Conservation (phyloP, 192 early-diverging fungal genomes). For the Hyaloraphidium curvatum region DNA sequence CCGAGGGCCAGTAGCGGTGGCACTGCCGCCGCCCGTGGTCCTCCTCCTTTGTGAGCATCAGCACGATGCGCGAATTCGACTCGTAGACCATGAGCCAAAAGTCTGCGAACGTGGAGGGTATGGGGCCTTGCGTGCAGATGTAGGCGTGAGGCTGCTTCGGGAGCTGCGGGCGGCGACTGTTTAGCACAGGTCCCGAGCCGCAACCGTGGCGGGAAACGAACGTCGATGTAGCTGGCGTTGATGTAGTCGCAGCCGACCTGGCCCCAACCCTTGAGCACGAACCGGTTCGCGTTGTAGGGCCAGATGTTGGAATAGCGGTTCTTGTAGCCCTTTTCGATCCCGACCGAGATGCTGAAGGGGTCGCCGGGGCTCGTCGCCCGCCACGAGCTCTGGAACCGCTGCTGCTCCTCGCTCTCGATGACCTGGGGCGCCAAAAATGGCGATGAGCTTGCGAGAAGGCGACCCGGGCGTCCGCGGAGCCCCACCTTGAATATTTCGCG, state of each 20-base stretch:
- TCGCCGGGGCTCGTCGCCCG: no score
- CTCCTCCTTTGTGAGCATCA: slow-evolving; percentile 20
- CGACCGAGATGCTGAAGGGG: neutral
- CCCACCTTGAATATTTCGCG: no score
- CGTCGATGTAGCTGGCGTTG: slow-evolving; percentile 14
- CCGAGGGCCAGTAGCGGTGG: slow-evolving; percentile 85
- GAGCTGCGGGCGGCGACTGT: neutral
- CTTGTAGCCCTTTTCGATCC: neutral
- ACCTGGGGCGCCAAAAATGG: no score
- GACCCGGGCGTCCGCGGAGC: no score
- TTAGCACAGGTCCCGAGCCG: neutral
- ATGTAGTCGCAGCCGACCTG: slow-evolving; percentile 14
- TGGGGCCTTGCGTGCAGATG: neutral
- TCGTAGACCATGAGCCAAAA: slow-evolving; percentile 2
- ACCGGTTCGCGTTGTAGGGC: slow-evolving; percentile 14
- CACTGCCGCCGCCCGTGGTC: slow-evolving; percentile 57
- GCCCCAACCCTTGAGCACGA: neutral
- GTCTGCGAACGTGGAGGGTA: slow-evolving; percentile 4
- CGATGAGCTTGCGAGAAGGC: no score
- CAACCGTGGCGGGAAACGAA: slow-evolving; percentile 11
- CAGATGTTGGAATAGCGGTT: slow-evolving; percentile 3
- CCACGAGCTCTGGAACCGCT: no score
- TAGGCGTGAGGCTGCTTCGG: neutral
- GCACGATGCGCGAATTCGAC: neutral
- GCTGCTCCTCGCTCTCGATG: no score